A percentile compares a stretch with the other conserved stretches of the same genome.
These are phyloP conservation scores for Salvia sclarea DNA, from an alignment of 305 asterid genomes.

Conservation along the genomic window DNA sequence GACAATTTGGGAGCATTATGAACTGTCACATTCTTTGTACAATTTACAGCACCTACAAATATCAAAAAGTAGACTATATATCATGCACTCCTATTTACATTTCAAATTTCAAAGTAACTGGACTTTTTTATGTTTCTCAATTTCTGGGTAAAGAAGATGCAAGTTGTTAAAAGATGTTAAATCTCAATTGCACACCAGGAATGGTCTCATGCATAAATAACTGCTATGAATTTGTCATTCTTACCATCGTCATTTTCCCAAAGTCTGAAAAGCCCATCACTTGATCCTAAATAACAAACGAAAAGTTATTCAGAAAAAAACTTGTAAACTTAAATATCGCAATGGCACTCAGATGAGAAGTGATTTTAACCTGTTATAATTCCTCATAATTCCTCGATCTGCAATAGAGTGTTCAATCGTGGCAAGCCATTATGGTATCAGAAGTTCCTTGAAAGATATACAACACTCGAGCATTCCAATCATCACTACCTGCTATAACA, in stretches of 20 bases:
- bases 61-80: neutral
- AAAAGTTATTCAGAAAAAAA: constrained; percentile 25
- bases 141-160: neutral
- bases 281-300: constrained; percentile 63
- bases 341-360: constrained; percentile 12
- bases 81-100: constrained; percentile 3
- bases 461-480: constrained; percentile 98
- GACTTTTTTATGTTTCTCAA: neutral
- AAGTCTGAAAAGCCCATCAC: constrained; percentile 86
- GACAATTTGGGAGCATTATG: constrained; percentile 78
- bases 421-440: constrained; percentile 93
- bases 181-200: neutral
- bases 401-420: constrained; percentile 81
- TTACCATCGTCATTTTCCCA: constrained; percentile 97
- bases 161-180: neutral
- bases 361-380: constrained; percentile 70
- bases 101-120: neutral
- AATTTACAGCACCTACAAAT: constrained; percentile 65
- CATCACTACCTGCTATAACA: constrained; percentile 93
- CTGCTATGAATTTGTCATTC: neutral
- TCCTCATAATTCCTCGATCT: constrained; percentile 90
- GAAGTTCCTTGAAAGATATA: constrained; percentile 89
- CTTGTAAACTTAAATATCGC: constrained; percentile 6
- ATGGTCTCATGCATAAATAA: neutral
- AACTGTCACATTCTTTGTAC: constrained; percentile 78